Evolutionary conservation across 2,329 filamentous ascomycete genomes (phyloP).

Genomic region (Ophiostoma novo-ulmi): DNA sequence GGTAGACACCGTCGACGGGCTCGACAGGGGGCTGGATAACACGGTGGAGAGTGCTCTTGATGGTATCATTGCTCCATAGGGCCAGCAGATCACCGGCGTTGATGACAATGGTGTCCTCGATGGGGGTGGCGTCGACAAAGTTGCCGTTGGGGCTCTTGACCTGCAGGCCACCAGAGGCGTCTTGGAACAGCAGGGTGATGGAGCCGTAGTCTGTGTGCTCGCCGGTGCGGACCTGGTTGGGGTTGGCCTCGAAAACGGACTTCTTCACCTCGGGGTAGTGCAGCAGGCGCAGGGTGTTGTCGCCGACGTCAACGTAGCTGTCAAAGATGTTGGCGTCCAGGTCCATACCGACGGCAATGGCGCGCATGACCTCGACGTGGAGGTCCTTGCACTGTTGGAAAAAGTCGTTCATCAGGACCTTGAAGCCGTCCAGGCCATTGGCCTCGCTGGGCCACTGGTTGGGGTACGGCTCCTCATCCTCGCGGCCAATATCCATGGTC

Average conservation of each 20-base stretch:
- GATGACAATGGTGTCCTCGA: conserved; percentile 74
- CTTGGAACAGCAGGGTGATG: conserved; percentile 59
- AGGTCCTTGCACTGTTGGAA: conserved; percentile 67
- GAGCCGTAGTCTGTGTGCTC: conserved; percentile 67
- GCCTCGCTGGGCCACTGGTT: conserved; percentile 70
- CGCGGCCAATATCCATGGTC: conserved; percentile 59
- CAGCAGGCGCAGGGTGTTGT: conserved; percentile 67
- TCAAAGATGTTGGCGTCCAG: conserved; percentile 72
- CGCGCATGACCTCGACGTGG: conserved; percentile 74
- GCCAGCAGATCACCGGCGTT: conserved; percentile 85
- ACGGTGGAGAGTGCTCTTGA: conserved; percentile 84
- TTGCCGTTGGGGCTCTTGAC: conserved; percentile 65
- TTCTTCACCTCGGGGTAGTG: conserved; percentile 69
- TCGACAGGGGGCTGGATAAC: conserved; percentile 72
- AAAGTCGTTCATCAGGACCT: conserved; percentile 67
- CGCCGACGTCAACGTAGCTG: conserved; percentile 60
- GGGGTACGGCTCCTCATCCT: conserved; percentile 54
- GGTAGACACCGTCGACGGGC: conserved; percentile 53
- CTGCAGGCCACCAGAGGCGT: conserved; percentile 51
- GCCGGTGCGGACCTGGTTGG: conserved; percentile 68
- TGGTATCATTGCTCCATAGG: conserved; percentile 85
- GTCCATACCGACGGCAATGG: conserved; percentile 76
- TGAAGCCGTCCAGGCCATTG: conserved; percentile 55
- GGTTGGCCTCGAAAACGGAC: conserved; percentile 60
- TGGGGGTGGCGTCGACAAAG: conserved; percentile 79